phyloP scores from a whole-genome alignment of 2,329 filamentous ascomycete genomes.

The Malbranchea cinnamomea region DNA sequence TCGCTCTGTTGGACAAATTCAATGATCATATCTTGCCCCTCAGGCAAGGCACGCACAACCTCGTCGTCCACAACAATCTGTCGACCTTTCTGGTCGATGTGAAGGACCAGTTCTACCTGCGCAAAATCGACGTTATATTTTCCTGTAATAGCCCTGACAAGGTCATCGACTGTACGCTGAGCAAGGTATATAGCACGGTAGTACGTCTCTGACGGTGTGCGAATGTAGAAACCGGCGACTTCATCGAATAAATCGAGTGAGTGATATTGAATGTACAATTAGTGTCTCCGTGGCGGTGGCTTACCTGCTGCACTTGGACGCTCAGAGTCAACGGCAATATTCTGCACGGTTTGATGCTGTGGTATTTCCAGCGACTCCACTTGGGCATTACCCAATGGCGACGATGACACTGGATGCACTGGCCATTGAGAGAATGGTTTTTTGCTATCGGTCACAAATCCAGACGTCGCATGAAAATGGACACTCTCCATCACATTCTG shows the following conservation, averaged over 20 bases:
- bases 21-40: constrained; percentile 78
- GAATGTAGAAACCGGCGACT: constrained; percentile 80
- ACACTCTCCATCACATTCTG: no score
- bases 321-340: no score
- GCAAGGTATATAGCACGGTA: constrained; percentile 77
- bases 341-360: no score
- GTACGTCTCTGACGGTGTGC: constrained; percentile 44
- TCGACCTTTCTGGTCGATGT: constrained; percentile 57
- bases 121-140: constrained; percentile 71
- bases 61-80: constrained; percentile 85
- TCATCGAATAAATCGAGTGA: constrained; percentile 14
- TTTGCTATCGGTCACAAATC: no score
- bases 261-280: constrained; percentile 2
- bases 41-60: constrained; percentile 64
- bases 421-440: no score
- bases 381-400: no score
- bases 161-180: constrained; percentile 58
- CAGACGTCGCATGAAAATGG: no score
- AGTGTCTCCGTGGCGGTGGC: no score
- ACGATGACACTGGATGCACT: no score
- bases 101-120: constrained; percentile 56
- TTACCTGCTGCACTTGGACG: no score
- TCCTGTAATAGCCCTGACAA: constrained; percentile 54
- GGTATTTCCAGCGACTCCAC: no score
- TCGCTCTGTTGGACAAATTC: constrained; percentile 51